Evolutionary conservation across 148 eudicot species (phyloP), one percentile per base, ranked within the genome.

Genomic region (Suaeda aralocaspica): DNA sequence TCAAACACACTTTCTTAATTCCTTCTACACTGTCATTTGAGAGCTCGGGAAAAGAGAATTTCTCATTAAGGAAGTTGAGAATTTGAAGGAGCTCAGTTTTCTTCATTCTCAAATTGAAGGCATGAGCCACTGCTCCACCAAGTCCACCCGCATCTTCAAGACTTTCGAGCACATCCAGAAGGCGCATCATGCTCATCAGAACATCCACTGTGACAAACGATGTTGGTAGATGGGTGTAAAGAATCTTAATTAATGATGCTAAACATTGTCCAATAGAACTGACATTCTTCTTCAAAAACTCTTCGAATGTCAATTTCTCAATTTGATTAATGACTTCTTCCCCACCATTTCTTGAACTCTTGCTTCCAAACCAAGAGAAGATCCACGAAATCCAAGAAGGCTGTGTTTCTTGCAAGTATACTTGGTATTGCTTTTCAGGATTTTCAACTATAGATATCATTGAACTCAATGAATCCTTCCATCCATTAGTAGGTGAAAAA

Each of bases 221-320:
- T 8, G 89, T 87, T 2, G 90, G 92, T 62, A 88, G 21, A 49
- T 90, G 90, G 21, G 88, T 84, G 52, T 67, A 82, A 44, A 88
- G 65, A 67, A 45, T 82, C 59, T 42, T 39, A 18, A 71, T 55
- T 56, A 73, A 77, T 67, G 45, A 64, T 30, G 21, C 46, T 53
- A 90, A 55, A 52, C 26, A 22, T 15, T 70, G 62, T 62, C 67
- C 72, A 15, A 83, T 9, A 10, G 26, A 11, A 48, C 34, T 21
- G 44, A 78, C 81, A 24, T 52, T 68, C 22, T 10, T 69, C 7
- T 29, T 48, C n/a, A 75, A 36, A 66, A 85, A 87, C 48, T 71
- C 76, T 6, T 71, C 49, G 55, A 59, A 75, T 30, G 68, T n/a
- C n/a, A n/a, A n/a, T n/a, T n/a, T n/a, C n/a, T n/a, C n/a, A n/a